These are phyloP conservation scores for Fusarium sterilihyphosum DNA, from an alignment of 2,329 filamentous ascomycete species.

Conservation along the genomic window DNA sequence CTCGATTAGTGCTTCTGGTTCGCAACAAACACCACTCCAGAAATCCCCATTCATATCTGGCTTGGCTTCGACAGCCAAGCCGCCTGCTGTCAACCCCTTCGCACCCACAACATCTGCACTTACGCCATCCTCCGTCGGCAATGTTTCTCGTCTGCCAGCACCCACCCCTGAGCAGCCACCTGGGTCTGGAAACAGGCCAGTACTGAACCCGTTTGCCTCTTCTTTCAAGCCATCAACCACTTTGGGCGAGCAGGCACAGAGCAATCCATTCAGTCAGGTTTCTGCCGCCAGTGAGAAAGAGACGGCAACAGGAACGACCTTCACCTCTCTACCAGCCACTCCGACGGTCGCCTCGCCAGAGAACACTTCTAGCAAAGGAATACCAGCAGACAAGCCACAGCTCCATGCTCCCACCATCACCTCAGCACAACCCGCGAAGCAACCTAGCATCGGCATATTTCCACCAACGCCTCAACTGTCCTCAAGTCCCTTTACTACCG, in stretches of 20 bases:
- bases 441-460: slow-evolving; percentile 20
- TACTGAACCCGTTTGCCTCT: slow-evolving; percentile 30
- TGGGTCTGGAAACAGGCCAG: not conserved
- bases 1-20: slow-evolving; percentile 19
- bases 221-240: slow-evolving; percentile 3
- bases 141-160: slow-evolving; percentile 4
- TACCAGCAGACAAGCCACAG: not conserved
- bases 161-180: not conserved
- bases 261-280: slow-evolving; percentile 20
- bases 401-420: not conserved
- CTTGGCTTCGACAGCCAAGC: not conserved
- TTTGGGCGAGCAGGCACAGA: not conserved
- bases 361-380: slow-evolving; percentile 1
- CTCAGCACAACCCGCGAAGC: slow-evolving; percentile 3
- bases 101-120: slow-evolving; percentile 10
- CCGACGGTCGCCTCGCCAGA: not conserved
- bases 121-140: slow-evolving; percentile 4
- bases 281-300: not conserved
- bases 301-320: slow-evolving; percentile 1
- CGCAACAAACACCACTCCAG: slow-evolving; percentile 28
- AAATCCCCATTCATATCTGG: slow-evolving; percentile 39
- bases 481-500: slow-evolving; percentile 11
- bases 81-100: slow-evolving; percentile 35
- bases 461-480: slow-evolving; percentile 30
- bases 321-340: slow-evolving; percentile 13